phyloP scores from a whole-genome alignment of 192 early-diverging fungal species.

The Backusella circina region DNA sequence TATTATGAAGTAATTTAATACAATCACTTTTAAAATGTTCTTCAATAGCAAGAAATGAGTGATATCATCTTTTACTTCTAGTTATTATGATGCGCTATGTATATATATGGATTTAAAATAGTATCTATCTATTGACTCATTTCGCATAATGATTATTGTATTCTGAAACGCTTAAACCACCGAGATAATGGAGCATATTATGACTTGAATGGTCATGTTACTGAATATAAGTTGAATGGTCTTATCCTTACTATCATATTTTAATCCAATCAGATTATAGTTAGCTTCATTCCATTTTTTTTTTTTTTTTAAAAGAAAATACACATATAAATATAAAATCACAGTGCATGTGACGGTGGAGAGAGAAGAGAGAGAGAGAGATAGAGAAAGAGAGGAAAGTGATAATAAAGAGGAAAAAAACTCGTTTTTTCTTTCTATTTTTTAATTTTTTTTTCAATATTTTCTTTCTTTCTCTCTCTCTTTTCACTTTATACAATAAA shows the following conservation, averaged over 20 bases:
- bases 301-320: neutral
- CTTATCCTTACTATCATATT: neutral
- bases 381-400: neutral
- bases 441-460: conserved; percentile 7
- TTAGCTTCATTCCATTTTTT: neutral
- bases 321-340: neutral
- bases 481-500: neutral
- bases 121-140: too few species aligned
- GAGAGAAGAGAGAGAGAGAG: neutral
- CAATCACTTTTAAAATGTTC: too few species aligned
- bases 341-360: neutral
- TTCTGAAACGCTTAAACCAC: too few species aligned
- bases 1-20: too few species aligned
- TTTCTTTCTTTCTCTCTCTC: neutral
- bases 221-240: too few species aligned
- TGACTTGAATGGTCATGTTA: too few species aligned
- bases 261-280: neutral
- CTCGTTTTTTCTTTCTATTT: neutral
- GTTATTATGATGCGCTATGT: too few species aligned
- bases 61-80: too few species aligned
- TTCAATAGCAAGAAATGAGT: too few species aligned
- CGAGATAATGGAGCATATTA: too few species aligned
- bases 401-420: neutral
- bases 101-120: too few species aligned
- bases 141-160: too few species aligned